Percentiles rank a stretch among this genome's conserved stretches.
Evolutionary conservation across 768 basidiomycete species (phyloP).

Genomic region (Serendipita sp.): DNA sequence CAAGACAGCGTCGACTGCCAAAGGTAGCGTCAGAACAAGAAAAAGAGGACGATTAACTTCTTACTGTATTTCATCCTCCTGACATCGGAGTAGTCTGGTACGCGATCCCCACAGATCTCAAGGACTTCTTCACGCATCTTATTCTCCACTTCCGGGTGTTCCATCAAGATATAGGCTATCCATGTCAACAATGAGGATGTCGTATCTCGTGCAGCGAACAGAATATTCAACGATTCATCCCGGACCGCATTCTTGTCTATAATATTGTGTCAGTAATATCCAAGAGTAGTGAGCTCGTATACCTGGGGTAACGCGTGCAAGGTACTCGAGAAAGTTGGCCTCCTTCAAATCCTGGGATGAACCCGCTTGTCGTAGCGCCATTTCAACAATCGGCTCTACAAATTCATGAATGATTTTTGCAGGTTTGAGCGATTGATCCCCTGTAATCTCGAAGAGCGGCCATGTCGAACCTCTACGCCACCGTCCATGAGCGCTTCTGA

Average conservation of each 20-base stretch:
- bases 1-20: slow-evolving; percentile 29
- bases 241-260: slow-evolving; percentile 51
- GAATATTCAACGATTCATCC: slow-evolving; percentile 62
- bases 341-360: slow-evolving; percentile 21
- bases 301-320: slow-evolving; percentile 53
- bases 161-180: slow-evolving; percentile 51
- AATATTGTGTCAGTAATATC: slow-evolving; percentile 2
- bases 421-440: slow-evolving; percentile 25
- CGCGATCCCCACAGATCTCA: slow-evolving; percentile 33
- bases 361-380: slow-evolving; percentile 24
- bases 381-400: slow-evolving; percentile 48
- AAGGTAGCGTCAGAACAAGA: background rate
- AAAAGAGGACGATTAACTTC: slow-evolving; percentile 14
- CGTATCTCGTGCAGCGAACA: slow-evolving; percentile 67
- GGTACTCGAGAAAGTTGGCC: slow-evolving; percentile 50
- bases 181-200: slow-evolving; percentile 57
- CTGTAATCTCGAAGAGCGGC: slow-evolving; percentile 28
- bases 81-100: slow-evolving; percentile 42
- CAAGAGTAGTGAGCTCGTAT: slow-evolving; percentile 12
- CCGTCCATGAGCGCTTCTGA: too few relatives aligned
- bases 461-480: slow-evolving; percentile 18
- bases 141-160: slow-evolving; percentile 39
- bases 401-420: slow-evolving; percentile 24
- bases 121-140: slow-evolving; percentile 48
- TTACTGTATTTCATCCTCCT: slow-evolving; percentile 50